These are phyloP conservation scores for Boletus sp. DNA, from an alignment of 768 basidiomycete species.

Conservation along the genomic window DNA sequence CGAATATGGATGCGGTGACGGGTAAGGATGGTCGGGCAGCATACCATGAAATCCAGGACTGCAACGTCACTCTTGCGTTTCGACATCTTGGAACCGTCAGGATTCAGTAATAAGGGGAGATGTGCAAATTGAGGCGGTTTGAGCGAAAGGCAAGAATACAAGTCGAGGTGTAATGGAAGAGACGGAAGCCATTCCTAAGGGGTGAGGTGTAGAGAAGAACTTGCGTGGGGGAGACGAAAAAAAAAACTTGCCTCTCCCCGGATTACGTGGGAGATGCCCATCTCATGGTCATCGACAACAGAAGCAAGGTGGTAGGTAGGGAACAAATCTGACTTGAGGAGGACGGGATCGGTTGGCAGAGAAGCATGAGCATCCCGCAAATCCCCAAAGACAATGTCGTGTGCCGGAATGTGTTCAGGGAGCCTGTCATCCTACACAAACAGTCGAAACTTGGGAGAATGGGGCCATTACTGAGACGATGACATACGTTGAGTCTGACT, in stretches of 20 bases:
- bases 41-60: slow-evolving; percentile 82
- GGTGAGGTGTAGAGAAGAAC: background rate
- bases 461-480: background rate
- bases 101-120: slow-evolving; percentile 84
- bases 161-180: slow-evolving; percentile 82
- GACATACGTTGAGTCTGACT: slow-evolving; percentile 84
- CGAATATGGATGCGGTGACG: background rate
- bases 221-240: background rate
- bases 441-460: background rate
- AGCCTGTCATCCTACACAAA: slow-evolving; percentile 52
- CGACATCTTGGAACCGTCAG: slow-evolving; percentile 91
- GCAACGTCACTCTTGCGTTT: slow-evolving; percentile 90
- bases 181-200: slow-evolving; percentile 94
- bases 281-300: slow-evolving; percentile 92
- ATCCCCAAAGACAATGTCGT: slow-evolving; percentile 74
- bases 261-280: slow-evolving; percentile 94
- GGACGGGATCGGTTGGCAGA: slow-evolving; percentile 82
- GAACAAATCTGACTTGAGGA: slow-evolving; percentile 88
- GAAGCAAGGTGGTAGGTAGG: slow-evolving; percentile 97
- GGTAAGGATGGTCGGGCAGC: slow-evolving; percentile 9
- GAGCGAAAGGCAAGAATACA: slow-evolving; percentile 77
- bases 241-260: slow-evolving; percentile 73
- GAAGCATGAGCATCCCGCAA: slow-evolving; percentile 74
- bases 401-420: slow-evolving; percentile 46
- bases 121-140: slow-evolving; percentile 83